phyloP scores from a whole-genome alignment of 805 yeast genomes.

The Saccharomycopsis oosterbeekiorum region DNA sequence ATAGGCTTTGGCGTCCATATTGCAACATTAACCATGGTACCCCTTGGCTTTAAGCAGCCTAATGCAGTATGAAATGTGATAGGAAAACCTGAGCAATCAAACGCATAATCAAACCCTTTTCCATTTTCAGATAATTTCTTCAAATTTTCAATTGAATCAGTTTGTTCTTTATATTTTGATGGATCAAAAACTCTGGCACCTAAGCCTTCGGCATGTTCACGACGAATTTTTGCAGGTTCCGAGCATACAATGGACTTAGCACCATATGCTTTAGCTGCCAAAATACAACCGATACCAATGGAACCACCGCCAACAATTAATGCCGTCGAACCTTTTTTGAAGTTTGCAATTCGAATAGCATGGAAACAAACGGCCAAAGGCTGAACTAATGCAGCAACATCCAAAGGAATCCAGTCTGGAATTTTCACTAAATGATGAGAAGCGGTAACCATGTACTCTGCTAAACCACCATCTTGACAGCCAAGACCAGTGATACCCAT shows the following conservation, averaged over 20 bases:
- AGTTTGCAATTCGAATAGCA: slow-evolving; percentile 37
- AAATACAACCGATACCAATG: slow-evolving; percentile 49
- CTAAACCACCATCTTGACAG: slow-evolving; percentile 37
- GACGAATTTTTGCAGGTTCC: slow-evolving; percentile 53
- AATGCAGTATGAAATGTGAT: slow-evolving; percentile 35
- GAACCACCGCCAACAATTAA: slow-evolving; percentile 55
- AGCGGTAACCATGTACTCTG: slow-evolving; percentile 35
- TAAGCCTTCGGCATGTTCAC: slow-evolving; percentile 43
- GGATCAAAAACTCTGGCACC: slow-evolving; percentile 39
- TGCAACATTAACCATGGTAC: slow-evolving; percentile 38
- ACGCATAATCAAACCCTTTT: slow-evolving; percentile 40
- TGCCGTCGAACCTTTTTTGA: slow-evolving; percentile 36
- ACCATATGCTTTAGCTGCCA: slow-evolving; percentile 41
- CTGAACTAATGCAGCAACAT: slow-evolving; percentile 47
- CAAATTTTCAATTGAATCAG: slow-evolving; percentile 26
- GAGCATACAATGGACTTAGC: slow-evolving; percentile 45
- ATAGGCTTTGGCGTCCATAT: slow-evolving; percentile 40
- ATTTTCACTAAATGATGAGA: slow-evolving; percentile 32
- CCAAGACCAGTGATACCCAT: slow-evolving; percentile 41
- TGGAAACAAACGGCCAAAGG: slow-evolving; percentile 54
- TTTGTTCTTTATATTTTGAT: slow-evolving; percentile 22
- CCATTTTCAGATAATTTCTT: slow-evolving; percentile 30
- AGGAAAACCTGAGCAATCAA: slow-evolving; percentile 45
- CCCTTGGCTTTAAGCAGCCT: slow-evolving; percentile 32
- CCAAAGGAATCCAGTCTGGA: slow-evolving; percentile 33